Evolutionary conservation across 1,284 basidiomycete species (phyloP), one percentile per base, ranked within the genome.

Genomic region (Earliella scabrosa): DNA sequence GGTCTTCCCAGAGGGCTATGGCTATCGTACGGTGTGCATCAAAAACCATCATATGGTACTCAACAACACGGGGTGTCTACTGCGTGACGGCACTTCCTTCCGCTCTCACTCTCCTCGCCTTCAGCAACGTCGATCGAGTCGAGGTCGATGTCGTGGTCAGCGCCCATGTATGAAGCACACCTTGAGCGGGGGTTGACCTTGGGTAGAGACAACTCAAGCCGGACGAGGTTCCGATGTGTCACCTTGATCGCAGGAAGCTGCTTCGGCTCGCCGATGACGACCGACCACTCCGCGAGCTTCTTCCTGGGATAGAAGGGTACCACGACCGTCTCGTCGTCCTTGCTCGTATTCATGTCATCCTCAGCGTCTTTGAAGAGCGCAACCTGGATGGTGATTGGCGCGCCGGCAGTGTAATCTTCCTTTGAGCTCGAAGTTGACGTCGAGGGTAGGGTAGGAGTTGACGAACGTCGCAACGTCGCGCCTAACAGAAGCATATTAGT

Each of bases 231-330:
- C 65, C 86, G 87, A 66, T 83, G 87, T 60, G 97, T 98, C 21
- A 98, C 92, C 77, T 98, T 98, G 82, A 99, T 98, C 48, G 93
- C 92, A 29, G 95, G 86, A 39, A 99, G 77, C 64, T 92, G 88
- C 68, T 72, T 80, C 54, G 75, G 85, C 63, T 97, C 93, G 27
- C 95, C 95, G 5, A 98, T 83, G 35, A 98, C 95, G 27, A 98
- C 79, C 96, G 96, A 99, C 95, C 96, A 99, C 68, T 95, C 95
- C 54, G 92, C 87, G 73, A 96, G 85, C 81, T 98, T 98, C 71
- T 88, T 88, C 53, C 76, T 77, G 0, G 97, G 96, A 78, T 93
- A 99, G 77, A 91, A 95, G 0, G 95, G 93, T 0, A 95, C 95
- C 23, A 97, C 82, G 18, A 96, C 96, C 7, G 80, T 80, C 71